These are phyloP conservation scores for Triticum dicoccoides DNA, from an alignment of 176 grass and related monocot genomes.

Conservation along the genomic window DNA sequence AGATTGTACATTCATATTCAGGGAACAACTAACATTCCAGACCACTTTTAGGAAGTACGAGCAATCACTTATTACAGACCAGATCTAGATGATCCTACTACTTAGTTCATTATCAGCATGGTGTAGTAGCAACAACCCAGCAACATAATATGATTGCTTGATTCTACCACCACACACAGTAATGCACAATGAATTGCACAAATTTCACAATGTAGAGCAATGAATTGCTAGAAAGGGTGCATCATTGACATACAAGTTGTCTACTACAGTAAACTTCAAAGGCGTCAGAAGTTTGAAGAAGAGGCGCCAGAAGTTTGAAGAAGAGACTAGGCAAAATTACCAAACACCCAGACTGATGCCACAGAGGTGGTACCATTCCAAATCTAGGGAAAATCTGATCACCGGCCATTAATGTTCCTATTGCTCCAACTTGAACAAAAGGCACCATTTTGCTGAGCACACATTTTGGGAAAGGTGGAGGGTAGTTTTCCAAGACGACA, in stretches of 20 bases:
- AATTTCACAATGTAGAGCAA: neutral
- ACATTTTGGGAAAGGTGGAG: slow-evolving; percentile 63
- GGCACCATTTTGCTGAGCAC: slow-evolving; percentile 74
- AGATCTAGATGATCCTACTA: neutral
- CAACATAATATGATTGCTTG: neutral
- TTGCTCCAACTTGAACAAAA: slow-evolving; percentile 77
- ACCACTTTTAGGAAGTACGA: too few species aligned
- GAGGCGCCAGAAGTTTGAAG: slow-evolving; percentile 58
- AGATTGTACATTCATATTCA: too few species aligned
- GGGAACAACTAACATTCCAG: too few species aligned
- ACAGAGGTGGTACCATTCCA: slow-evolving; percentile 80
- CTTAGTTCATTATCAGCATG: neutral
- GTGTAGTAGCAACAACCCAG: neutral
- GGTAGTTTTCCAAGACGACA: too few species aligned
- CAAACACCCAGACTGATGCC: slow-evolving; percentile 77
- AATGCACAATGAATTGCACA: neutral
- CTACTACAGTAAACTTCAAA: slow-evolving; percentile 95
- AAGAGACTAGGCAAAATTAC: slow-evolving; percentile 76
- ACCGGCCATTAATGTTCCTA: slow-evolving; percentile 76
- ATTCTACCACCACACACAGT: neutral
- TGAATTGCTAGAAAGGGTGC: neutral
- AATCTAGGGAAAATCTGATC: slow-evolving; percentile 95
- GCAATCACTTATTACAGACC: too few species aligned
- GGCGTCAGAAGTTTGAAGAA: slow-evolving; percentile 56
- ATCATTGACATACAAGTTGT: slow-evolving; percentile 63